phyloP scores from a whole-genome alignment of 371 early-diverging fungal genomes.

The Actinomortierella ambigua region DNA sequence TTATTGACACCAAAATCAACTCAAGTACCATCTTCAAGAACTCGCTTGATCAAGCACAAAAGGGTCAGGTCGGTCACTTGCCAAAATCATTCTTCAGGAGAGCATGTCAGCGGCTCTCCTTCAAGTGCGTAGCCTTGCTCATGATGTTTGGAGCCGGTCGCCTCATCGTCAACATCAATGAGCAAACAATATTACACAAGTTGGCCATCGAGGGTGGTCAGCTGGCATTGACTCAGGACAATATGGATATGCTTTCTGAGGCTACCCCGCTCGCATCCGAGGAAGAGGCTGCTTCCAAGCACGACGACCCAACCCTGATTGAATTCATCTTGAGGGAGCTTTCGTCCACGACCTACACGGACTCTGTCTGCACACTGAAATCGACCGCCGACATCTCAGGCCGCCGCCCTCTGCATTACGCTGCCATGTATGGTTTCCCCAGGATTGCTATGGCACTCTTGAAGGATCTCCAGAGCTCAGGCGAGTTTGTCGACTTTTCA shows the following conservation, averaged over 20 bases:
- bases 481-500: constrained; percentile 53
- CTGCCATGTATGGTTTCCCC: constrained; percentile 60
- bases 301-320: constrained; percentile 46
- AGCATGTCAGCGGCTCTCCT: constrained; percentile 56
- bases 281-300: not conserved
- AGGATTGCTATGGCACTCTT: constrained; percentile 52
- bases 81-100: constrained; percentile 56
- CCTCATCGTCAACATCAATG: constrained; percentile 58
- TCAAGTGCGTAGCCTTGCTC: constrained; percentile 54
- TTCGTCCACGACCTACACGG: constrained; percentile 15
- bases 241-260: not conserved
- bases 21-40: constrained; percentile 17
- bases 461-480: constrained; percentile 49
- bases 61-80: constrained; percentile 35
- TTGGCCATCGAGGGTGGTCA: constrained; percentile 55
- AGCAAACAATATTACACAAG: constrained; percentile 68
- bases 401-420: constrained; percentile 72
- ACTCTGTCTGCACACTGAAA: constrained; percentile 32
- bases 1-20: constrained; percentile 23
- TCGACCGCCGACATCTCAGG: constrained; percentile 63
- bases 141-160: constrained; percentile 47
- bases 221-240: constrained; percentile 5
- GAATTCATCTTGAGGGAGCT: constrained; percentile 41
- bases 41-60: constrained; percentile 10
- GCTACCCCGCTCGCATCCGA: too few species aligned